Evolutionary conservation across 768 basidiomycete species (phyloP).

Genomic region (Pilatotrama ljubarskyi): DNA sequence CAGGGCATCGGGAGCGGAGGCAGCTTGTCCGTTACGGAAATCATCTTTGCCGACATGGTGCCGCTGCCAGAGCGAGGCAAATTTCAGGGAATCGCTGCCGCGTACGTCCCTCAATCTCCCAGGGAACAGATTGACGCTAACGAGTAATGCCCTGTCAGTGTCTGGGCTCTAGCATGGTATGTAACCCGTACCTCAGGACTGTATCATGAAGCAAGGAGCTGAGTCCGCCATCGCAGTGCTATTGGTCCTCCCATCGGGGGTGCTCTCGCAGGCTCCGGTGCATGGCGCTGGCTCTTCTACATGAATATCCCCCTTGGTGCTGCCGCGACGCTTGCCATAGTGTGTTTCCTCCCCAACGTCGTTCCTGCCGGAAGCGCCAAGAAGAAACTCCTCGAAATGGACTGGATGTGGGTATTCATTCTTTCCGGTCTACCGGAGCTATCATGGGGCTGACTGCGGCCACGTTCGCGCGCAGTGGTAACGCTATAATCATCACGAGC

Average conservation of each 20-base stretch:
- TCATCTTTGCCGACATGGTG: conserved; percentile 29
- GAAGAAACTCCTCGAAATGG: conserved; percentile 33
- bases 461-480: conserved; percentile 24
- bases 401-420: conserved; percentile 37
- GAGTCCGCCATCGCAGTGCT: background rate
- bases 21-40: conserved; percentile 26
- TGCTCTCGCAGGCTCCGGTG: conserved; percentile 17
- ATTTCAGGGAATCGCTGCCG: conserved; percentile 16
- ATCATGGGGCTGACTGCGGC: background rate
- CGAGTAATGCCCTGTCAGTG: background rate
- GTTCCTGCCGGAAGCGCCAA: conserved; percentile 28
- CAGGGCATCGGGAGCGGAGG: conserved; percentile 29
- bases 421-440: background rate
- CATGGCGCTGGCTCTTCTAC: conserved; percentile 23
- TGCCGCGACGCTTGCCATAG: background rate
- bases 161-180: conserved; percentile 20
- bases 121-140: background rate
- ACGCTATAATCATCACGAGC: conserved; percentile 24
- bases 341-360: background rate
- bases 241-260: conserved; percentile 35
- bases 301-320: conserved; percentile 18
- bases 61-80: conserved; percentile 37
- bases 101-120: background rate
- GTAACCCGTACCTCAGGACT: background rate
- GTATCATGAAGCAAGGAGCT: background rate